Conservation (phyloP, 2,329 filamentous ascomycete genomes). For the Paraphaeosphaeria minitans region DNA sequence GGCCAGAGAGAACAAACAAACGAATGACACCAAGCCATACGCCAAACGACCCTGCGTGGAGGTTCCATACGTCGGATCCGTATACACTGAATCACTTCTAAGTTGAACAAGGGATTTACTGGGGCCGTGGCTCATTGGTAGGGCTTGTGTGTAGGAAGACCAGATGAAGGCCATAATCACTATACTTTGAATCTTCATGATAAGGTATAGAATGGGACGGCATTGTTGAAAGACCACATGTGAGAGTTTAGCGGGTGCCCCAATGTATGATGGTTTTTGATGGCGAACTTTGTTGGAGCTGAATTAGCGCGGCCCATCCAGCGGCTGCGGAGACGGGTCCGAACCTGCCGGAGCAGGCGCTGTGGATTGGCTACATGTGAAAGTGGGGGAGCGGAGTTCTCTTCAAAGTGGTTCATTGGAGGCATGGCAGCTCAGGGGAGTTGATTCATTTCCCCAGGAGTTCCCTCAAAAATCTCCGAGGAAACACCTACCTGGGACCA, state of each 20-base stretch:
- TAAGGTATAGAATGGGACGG: neutral
- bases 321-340: neutral
- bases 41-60: neutral
- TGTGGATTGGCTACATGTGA: neutral
- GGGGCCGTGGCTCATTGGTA: neutral
- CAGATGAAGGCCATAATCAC: neutral
- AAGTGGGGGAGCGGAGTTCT: neutral
- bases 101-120: neutral
- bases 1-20: neutral
- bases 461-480: neutral
- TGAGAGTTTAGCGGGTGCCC: neutral
- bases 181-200: neutral
- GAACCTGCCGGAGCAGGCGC: neutral
- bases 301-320: neutral
- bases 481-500: neutral
- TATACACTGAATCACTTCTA: neutral
- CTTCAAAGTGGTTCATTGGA: neutral
- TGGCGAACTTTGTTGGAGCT: neutral
- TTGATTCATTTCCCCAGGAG: neutral
- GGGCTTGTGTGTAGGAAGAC: neutral
- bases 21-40: conserved; percentile 1
- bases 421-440: neutral
- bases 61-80: neutral
- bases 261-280: neutral
- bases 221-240: neutral